Conservation (phyloP, 2,329 filamentous ascomycete species). For the Byssoonygena ceratinophila region DNA sequence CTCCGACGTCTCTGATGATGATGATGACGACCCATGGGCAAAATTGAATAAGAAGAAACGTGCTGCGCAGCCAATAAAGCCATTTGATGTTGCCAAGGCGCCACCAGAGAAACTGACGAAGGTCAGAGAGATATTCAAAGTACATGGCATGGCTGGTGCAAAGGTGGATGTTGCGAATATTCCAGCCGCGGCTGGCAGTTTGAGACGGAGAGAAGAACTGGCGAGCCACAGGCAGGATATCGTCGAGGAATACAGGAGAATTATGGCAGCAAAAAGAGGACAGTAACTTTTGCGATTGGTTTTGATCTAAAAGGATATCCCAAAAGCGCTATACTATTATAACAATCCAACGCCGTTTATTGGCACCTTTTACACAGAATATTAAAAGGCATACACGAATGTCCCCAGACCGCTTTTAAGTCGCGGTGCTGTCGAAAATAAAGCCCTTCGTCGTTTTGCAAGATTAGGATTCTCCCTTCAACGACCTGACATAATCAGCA, state of each 20-base stretch:
- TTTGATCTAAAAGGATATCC: conserved; percentile 1
- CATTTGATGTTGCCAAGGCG: conserved; percentile 53
- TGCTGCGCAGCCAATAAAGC: conserved; percentile 27
- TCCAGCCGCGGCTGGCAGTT: conserved; percentile 57
- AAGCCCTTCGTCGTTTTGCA: neutral
- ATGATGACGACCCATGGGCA: conserved; percentile 67
- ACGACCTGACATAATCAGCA: conserved; percentile 53
- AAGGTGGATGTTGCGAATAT: conserved; percentile 58
- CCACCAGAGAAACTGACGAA: conserved; percentile 62
- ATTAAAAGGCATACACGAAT: neutral
- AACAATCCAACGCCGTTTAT: neutral
- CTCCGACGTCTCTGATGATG: conserved; percentile 37
- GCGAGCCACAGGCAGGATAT: conserved; percentile 57
- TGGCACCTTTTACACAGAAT: neutral
- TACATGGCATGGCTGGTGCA: conserved; percentile 47
- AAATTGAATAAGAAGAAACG: conserved; percentile 55
- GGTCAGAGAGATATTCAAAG: conserved; percentile 53
- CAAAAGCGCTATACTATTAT: neutral
- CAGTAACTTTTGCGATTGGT: conserved; percentile 9
- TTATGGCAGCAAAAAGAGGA: conserved; percentile 51
- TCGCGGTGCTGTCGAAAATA: neutral
- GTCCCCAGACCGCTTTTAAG: no score
- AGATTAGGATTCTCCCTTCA: conserved; percentile 23
- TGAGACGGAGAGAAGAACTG: conserved; percentile 62
- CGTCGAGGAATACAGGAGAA: conserved; percentile 60